These are phyloP conservation scores for Endoconidiophora polonica DNA, from an alignment of 2,329 filamentous ascomycete species.

Conservation along the genomic window DNA sequence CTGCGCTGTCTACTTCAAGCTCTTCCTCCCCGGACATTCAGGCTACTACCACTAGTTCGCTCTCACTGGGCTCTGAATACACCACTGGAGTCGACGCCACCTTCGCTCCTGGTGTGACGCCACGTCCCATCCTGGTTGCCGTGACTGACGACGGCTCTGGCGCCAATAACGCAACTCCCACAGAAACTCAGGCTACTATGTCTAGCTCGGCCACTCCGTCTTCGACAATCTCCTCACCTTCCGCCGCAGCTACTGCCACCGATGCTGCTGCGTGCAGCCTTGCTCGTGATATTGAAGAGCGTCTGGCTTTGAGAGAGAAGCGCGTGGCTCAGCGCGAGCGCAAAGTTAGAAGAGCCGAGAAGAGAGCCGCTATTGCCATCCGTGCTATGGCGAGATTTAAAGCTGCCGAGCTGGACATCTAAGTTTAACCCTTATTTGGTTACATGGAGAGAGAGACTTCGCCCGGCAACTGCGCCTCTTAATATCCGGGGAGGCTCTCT, in stretches of 20 bases:
- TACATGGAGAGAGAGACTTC: too few relatives aligned
- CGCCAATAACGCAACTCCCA: background rate
- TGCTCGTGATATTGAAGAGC: background rate
- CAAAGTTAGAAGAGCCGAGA: conserved; percentile 3
- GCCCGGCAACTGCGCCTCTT: too few relatives aligned
- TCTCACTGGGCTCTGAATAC: background rate
- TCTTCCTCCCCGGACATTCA: too few relatives aligned
- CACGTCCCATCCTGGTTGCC: conserved; percentile 6
- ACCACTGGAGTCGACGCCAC: conserved; percentile 7
- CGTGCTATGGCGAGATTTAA: conserved; percentile 3
- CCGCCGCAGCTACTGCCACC: background rate
- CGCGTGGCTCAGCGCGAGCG: conserved; percentile 1
- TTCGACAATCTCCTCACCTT: background rate
- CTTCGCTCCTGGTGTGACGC: conserved; percentile 8
- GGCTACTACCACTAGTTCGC: background rate
- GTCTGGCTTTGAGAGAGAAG: background rate
- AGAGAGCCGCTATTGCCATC: conserved; percentile 5
- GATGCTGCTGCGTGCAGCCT: background rate
- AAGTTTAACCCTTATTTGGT: too few relatives aligned
- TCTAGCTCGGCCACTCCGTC: background rate
- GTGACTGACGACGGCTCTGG: background rate
- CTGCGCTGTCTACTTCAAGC: background rate
- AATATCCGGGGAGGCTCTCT: too few relatives aligned
- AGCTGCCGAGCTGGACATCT: background rate
- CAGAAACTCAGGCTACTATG: background rate